Percentiles rank a stretch among this genome's conserved stretches.
Evolutionary conservation across 1,284 basidiomycete species (phyloP).

Genomic region (Rhodotorula sp.): DNA sequence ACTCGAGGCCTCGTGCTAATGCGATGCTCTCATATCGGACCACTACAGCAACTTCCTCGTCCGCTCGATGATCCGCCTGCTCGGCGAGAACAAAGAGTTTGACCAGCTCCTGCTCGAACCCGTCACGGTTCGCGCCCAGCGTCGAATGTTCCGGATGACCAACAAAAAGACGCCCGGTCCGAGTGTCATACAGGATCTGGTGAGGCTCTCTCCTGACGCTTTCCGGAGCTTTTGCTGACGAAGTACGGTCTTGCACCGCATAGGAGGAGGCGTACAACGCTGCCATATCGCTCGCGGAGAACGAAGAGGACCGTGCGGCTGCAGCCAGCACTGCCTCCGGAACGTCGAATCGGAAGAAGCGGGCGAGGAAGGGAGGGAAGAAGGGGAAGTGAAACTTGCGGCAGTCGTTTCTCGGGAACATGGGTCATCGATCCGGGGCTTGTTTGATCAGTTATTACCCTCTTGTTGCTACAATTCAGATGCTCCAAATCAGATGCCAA

Average conservation of each 20-base stretch:
- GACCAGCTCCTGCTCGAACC: slow-evolving; percentile 18
- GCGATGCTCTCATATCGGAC: too few relatives aligned
- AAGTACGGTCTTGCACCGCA: neutral
- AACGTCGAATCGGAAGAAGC: neutral
- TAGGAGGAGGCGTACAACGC: neutral
- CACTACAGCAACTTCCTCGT: slow-evolving; percentile 19
- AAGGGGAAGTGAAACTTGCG: neutral
- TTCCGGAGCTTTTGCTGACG: too few relatives aligned
- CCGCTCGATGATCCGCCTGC: slow-evolving; percentile 6
- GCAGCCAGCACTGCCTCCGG: neutral
- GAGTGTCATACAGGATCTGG: neutral
- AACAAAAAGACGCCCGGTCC: neutral
- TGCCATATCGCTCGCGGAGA: neutral
- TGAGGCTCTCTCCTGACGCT: neutral
- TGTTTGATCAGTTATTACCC: too few relatives aligned
- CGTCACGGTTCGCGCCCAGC: neutral
- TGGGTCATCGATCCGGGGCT: too few relatives aligned
- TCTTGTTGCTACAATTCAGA: too few relatives aligned
- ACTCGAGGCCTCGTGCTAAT: too few relatives aligned
- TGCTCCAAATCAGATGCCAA: neutral
- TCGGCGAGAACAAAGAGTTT: slow-evolving; percentile 25
- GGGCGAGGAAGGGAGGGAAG: neutral
- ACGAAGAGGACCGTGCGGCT: neutral
- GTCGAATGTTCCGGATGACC: neutral
- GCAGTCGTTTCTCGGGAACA: too few relatives aligned